phyloP scores from a whole-genome alignment of 2,329 filamentous ascomycete genomes.

The Stagonosporopsis rhizophila region DNA sequence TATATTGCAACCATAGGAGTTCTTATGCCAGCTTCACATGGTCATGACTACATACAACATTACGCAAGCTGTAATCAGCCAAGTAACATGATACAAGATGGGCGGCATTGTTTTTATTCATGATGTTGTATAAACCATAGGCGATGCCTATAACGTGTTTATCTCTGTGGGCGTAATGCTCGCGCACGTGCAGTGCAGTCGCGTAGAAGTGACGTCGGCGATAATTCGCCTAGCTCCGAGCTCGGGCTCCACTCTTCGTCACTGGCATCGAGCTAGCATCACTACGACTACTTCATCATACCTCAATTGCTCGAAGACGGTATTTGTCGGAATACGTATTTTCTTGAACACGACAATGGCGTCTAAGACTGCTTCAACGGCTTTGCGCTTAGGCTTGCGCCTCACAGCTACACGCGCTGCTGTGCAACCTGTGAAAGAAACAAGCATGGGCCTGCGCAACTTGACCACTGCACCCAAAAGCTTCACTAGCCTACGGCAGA shows the following conservation, averaged over 20 bases:
- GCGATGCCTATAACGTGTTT: neutral
- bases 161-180: neutral
- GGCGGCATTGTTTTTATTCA: too few species aligned
- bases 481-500: neutral
- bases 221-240: conserved; percentile 30
- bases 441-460: conserved; percentile 17
- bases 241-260: conserved; percentile 19
- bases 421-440: conserved; percentile 16
- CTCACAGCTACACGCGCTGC: conserved; percentile 10
- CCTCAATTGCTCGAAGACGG: neutral
- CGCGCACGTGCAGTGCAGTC: conserved; percentile 15
- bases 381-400: conserved; percentile 13
- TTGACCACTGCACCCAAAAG: neutral
- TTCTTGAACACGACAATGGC: conserved; percentile 1
- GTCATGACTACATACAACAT: neutral
- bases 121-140: too few species aligned
- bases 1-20: too few species aligned
- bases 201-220: conserved; percentile 32
- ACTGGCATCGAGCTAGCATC: conserved; percentile 2
- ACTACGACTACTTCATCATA: neutral
- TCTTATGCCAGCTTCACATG: neutral
- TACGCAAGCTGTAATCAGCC: neutral
- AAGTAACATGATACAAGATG: too few species aligned
- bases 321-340: neutral
- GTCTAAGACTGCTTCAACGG: conserved; percentile 4